These are phyloP conservation scores for Lunularia cruciata DNA, from an alignment of 225 moss, liverwort and hornwort species.

Conservation along the genomic window DNA sequence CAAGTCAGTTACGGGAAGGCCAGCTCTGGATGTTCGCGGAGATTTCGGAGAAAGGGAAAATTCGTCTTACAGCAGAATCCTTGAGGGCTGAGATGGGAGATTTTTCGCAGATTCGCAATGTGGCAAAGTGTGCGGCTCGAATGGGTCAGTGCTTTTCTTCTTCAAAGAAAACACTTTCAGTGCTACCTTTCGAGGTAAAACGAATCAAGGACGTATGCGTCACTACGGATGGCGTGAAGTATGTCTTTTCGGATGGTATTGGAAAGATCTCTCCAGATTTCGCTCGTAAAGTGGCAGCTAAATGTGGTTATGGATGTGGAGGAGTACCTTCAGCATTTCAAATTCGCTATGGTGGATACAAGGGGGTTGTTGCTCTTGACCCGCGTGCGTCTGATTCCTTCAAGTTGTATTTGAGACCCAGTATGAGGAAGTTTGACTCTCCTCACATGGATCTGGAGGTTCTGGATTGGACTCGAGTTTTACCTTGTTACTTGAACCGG, in stretches of 20 bases:
- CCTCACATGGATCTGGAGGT: constrained; percentile 64
- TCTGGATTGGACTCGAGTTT: constrained; percentile 53
- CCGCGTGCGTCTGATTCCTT: constrained; percentile 37
- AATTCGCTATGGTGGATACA: constrained; percentile 86
- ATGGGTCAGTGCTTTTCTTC: constrained; percentile 99
- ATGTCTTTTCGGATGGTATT: constrained; percentile 90
- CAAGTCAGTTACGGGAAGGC: constrained; percentile 78
- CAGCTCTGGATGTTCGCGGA: constrained; percentile 92
- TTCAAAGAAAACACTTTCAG: constrained; percentile 67
- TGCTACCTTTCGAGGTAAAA: constrained; percentile 46
- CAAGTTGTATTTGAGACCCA: constrained; percentile 68
- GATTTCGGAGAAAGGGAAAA: not conserved
- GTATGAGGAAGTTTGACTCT: constrained; percentile 78
- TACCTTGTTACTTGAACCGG: constrained; percentile 75
- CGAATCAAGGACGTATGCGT: constrained; percentile 55
- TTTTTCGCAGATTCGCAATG: constrained; percentile 70
- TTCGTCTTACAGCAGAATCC: constrained; percentile 39
- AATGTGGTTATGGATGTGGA: constrained; percentile 49
- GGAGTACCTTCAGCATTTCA: constrained; percentile 75
- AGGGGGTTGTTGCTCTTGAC: constrained; percentile 84
- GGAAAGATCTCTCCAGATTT: constrained; percentile 71
- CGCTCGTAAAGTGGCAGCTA: constrained; percentile 60
- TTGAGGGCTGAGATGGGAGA: constrained; percentile 87
- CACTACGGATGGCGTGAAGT: constrained; percentile 38
- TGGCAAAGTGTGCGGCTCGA: constrained; percentile 83